These are phyloP conservation scores for Megacollybia marginata DNA, from an alignment of 768 basidiomycete genomes.

Conservation along the genomic window DNA sequence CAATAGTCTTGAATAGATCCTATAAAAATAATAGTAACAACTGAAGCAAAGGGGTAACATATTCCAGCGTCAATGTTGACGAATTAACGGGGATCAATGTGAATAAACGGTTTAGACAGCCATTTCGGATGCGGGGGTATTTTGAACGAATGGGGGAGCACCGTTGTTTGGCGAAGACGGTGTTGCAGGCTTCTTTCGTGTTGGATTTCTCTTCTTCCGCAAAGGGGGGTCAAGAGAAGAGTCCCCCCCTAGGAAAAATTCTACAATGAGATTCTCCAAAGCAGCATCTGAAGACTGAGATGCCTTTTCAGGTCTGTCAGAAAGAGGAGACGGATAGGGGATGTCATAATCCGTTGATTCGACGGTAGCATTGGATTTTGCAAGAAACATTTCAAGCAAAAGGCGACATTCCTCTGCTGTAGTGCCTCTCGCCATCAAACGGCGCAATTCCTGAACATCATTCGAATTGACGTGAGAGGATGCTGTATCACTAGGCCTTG, in stretches of 20 bases:
- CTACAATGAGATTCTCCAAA: slow-evolving; percentile 47
- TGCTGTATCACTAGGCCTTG: not conserved
- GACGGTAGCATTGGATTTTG: slow-evolving; percentile 41
- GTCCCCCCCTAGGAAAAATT: slow-evolving; percentile 29
- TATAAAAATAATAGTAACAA: no score
- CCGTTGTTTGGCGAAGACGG: not conserved
- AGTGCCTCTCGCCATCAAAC: slow-evolving; percentile 59
- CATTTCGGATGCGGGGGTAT: not conserved
- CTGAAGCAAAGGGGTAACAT: no score
- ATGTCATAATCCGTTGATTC: slow-evolving; percentile 23
- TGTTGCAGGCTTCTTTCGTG: not conserved
- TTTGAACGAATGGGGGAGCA: not conserved
- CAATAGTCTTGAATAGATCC: no score
- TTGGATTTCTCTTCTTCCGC: not conserved
- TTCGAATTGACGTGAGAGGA: slow-evolving; percentile 7
- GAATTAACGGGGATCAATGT: no score
- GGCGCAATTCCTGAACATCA: slow-evolving; percentile 60
- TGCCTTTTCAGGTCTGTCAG: slow-evolving; percentile 15
- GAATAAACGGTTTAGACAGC: not conserved
- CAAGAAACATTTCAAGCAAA: slow-evolving; percentile 76
- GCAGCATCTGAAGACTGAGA: slow-evolving; percentile 17
- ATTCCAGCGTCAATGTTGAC: no score
- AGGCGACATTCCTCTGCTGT: slow-evolving; percentile 79
- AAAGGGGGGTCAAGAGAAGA: not conserved
- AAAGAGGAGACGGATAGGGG: slow-evolving; percentile 28